Percentiles rank a stretch among this genome's conserved stretches.
phyloP scores from a whole-genome alignment of 2,329 filamentous ascomycete species.

The Colletotrichum lupini region DNA sequence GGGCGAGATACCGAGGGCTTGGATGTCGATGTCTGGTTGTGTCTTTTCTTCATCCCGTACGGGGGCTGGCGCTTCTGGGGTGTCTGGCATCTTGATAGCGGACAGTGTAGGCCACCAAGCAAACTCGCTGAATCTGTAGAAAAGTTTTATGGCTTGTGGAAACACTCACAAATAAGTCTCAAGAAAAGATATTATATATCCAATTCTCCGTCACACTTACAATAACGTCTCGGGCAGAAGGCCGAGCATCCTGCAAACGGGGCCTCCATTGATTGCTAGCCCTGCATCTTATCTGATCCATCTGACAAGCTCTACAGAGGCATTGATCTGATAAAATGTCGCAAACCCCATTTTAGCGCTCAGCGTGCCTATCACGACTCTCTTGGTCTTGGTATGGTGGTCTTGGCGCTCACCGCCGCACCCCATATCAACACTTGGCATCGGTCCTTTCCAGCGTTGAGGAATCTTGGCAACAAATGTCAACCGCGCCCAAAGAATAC shows the following conservation, averaged over 20 bases:
- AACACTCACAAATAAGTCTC: neutral
- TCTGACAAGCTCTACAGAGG: neutral
- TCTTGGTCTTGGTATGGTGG: neutral
- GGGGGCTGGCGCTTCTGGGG: neutral
- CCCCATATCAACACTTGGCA: neutral
- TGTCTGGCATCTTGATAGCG: neutral
- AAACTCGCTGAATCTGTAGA: neutral
- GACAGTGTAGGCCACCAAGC: too few relatives aligned
- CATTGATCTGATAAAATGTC: constrained; percentile 18
- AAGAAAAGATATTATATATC: neutral
- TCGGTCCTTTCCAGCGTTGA: neutral
- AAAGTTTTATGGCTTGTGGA: neutral
- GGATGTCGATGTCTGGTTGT: neutral
- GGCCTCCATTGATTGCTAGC: neutral
- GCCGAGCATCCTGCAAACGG: neutral
- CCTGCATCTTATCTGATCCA: constrained; percentile 15
- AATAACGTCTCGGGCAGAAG: neutral
- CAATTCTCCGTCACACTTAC: neutral
- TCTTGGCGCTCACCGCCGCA: neutral
- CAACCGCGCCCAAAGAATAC: neutral
- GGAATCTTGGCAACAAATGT: neutral
- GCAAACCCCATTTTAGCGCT: constrained; percentile 1
- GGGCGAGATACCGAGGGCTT: neutral
- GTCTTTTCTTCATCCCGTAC: constrained; percentile 9
- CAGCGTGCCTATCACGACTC: neutral